These are phyloP conservation scores for Arachis hypogaea DNA, from an alignment of 306 rosid genomes.

Conservation along the genomic window DNA sequence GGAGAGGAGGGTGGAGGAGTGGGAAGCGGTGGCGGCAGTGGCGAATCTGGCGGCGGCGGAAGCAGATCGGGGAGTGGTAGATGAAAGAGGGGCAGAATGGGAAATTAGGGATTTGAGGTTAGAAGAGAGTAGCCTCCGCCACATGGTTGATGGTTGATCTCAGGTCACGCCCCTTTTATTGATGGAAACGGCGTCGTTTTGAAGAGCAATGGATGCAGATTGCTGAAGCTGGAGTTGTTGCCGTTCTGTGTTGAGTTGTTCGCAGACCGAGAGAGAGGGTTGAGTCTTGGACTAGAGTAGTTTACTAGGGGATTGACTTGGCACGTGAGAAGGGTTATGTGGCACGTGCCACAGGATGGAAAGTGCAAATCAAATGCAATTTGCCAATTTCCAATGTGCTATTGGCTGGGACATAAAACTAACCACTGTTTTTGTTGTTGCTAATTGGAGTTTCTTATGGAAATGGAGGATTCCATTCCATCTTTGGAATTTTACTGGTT, in stretches of 20 bases:
- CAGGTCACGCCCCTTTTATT: slow-evolving; percentile 43
- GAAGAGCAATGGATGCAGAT: neutral
- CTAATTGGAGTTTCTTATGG: neutral
- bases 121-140: slow-evolving; percentile 71
- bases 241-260: neutral
- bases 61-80: slow-evolving; percentile 55
- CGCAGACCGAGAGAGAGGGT: neutral
- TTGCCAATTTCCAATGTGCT: too few relatives aligned
- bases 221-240: neutral
- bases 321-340: neutral
- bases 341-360: neutral
- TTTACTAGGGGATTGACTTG: neutral
- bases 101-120: slow-evolving; percentile 64
- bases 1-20: slow-evolving; percentile 5
- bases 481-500: neutral
- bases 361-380: neutral
- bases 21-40: slow-evolving; percentile 30
- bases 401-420: neutral
- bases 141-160: slow-evolving; percentile 58
- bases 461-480: neutral
- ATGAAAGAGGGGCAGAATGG: slow-evolving; percentile 22
- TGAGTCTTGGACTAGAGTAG: neutral
- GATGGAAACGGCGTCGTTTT: slow-evolving; percentile 1
- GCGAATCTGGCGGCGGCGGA: slow-evolving; percentile 45
- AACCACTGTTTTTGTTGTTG: neutral